A percentile compares a stretch with the other conserved stretches of the same genome.
phyloP scores from a whole-genome alignment of 306 rosid genomes.

The Lithocarpus polystachyus region DNA sequence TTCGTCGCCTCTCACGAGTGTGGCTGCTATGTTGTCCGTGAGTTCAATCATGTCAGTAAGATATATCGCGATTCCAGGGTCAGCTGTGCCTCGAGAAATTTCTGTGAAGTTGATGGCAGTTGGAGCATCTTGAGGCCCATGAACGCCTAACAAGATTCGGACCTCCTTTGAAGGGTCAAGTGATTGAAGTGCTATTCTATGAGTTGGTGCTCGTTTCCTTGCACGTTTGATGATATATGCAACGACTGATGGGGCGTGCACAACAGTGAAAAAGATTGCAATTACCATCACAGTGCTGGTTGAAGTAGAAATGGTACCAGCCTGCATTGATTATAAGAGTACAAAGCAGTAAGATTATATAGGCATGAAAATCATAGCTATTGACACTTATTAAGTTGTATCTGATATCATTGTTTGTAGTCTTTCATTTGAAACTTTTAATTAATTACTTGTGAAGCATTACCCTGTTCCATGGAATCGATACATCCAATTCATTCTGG shows the following conservation, averaged over 20 bases:
- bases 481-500: neutral
- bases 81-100: constrained; percentile 56
- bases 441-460: too few species aligned
- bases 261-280: constrained; percentile 60
- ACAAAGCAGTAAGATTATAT: neutral
- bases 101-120: constrained; percentile 75
- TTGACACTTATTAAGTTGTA: neutral
- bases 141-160: constrained; percentile 59
- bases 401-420: too few species aligned
- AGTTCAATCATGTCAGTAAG: constrained; percentile 82
- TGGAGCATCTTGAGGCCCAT: constrained; percentile 60
- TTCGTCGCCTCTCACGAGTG: constrained; percentile 48
- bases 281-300: constrained; percentile 53
- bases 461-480: too few species aligned
- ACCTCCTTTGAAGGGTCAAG: constrained; percentile 63
- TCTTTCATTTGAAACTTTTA: too few species aligned
- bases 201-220: constrained; percentile 59
- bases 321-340: constrained; percentile 35
- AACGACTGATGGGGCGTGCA: constrained; percentile 65
- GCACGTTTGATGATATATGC: constrained; percentile 80
- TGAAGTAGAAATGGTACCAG: constrained; percentile 31
- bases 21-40: constrained; percentile 53
- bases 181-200: constrained; percentile 66
- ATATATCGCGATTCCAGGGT: constrained; percentile 60
- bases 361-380: neutral